These are phyloP conservation scores for Xylariaceae sp. DNA, from an alignment of 2,329 filamentous ascomycete species.

Conservation along the genomic window DNA sequence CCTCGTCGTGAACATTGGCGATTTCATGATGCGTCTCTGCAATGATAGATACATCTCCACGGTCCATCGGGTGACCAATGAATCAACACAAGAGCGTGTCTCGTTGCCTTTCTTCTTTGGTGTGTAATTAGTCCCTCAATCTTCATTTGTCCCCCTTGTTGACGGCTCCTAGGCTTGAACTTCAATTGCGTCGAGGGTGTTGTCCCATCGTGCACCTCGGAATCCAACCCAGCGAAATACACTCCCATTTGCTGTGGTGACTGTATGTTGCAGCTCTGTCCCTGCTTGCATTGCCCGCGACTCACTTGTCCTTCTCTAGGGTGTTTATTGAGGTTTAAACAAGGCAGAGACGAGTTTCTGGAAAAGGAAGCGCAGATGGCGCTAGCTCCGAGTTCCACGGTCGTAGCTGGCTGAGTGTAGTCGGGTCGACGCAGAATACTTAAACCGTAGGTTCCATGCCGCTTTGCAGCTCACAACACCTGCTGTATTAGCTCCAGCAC, in stretches of 20 bases:
- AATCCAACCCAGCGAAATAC: constrained; percentile 46
- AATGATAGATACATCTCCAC: constrained; percentile 51
- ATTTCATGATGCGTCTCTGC: constrained; percentile 49
- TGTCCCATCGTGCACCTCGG: constrained; percentile 45
- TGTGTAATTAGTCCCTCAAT: constrained; percentile 16
- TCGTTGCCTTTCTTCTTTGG: constrained; percentile 59
- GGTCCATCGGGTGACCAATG: constrained; percentile 50
- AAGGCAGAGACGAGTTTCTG: constrained; percentile 27
- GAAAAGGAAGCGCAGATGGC: constrained; percentile 22
- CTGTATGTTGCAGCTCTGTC: constrained; percentile 27
- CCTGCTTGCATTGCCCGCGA: not conserved
- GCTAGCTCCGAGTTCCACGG: constrained; percentile 26
- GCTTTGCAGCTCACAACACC: constrained; percentile 45
- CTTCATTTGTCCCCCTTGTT: not conserved
- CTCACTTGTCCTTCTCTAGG: constrained; percentile 19
- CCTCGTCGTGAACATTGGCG: constrained; percentile 51
- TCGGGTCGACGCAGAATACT: too few relatives aligned
- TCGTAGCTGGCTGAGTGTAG: constrained; percentile 3
- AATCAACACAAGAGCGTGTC: constrained; percentile 40
- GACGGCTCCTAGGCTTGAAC: constrained; percentile 41
- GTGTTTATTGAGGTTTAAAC: constrained; percentile 35
- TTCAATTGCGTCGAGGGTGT: constrained; percentile 50
- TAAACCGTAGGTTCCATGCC: too few relatives aligned
- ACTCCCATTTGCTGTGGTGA: constrained; percentile 51
- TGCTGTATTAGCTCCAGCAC: constrained; percentile 61